A percentile compares a stretch with the other conserved stretches of the same genome.
Conservation (phyloP, 148 eudicot species). For the Polygonum aviculare region DNA sequence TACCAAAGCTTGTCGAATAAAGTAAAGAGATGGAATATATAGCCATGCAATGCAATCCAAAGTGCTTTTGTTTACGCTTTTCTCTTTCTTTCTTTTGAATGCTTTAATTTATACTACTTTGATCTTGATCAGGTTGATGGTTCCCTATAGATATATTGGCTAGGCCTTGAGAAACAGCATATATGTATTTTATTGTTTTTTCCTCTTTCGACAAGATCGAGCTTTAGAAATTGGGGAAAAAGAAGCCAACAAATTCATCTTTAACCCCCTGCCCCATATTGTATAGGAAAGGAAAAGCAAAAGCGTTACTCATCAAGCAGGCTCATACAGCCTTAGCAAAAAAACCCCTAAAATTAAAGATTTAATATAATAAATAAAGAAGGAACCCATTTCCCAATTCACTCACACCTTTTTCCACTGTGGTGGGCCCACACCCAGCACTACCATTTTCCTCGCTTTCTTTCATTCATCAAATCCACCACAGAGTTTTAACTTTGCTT, state of each 20-base stretch:
- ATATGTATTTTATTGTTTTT: not conserved
- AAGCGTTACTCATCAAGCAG: constrained; percentile 1
- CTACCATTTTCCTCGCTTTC: not conserved
- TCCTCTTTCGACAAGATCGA: not conserved
- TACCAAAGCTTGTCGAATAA: not conserved
- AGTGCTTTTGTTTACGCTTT: not conserved
- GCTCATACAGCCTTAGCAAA: not conserved
- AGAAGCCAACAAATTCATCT: not conserved
- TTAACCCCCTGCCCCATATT: not conserved
- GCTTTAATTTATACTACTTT: not conserved
- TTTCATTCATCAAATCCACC: constrained; percentile 1
- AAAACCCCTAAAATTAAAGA: not conserved
- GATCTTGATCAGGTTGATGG: not conserved
- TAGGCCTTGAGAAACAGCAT: not conserved
- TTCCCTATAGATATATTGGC: not conserved
- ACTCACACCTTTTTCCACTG: not conserved
- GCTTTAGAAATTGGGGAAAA: constrained; percentile 1
- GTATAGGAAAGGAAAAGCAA: not conserved
- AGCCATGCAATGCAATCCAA: not conserved
- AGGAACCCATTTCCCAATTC: not conserved
- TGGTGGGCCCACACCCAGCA: not conserved
- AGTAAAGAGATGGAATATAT: not conserved
- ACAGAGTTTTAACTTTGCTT: not conserved
- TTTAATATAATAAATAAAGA: not conserved
- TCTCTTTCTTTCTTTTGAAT: not conserved